Evolutionary conservation across 169 alveolate species (phyloP), one percentile per base, ranked within the genome.

Genomic region (Eimeria falciformis): DNA sequence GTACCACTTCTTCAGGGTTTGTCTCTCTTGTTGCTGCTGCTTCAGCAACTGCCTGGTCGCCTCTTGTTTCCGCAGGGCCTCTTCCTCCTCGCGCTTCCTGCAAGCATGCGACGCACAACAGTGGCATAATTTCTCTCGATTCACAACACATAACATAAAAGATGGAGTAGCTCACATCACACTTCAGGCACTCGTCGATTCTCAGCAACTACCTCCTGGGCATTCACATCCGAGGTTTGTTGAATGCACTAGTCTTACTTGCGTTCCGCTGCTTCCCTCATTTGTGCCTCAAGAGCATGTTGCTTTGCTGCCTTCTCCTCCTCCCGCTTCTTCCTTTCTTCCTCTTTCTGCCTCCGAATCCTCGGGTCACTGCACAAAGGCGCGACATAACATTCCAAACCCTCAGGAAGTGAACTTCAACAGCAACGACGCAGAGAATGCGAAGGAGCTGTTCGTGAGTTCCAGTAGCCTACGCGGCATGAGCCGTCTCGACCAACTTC

Each of bases 401-500:
- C 25, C 78, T 37, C 43, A 27, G 78, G 43, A 6, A 17, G 46
- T n/a, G 46, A 66, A 45, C 21, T 23, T 33, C 78, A 23, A 23
- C 17, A 37, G 2, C 21, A 17, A 18, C 37, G 46, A 18, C 45
- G 11, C 5, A n/a, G 45, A 12, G 29, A 0, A 12, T 29, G 14
- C 11, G 33, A 18, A 23, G 0, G 29, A 62, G 14, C 18, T 66
- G 4, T 0, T 11, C 33, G 21, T 9, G 29, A 33, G 21, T 11
- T 1, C 9, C 5, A 65, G 37, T n/a, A 14, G 12, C 94, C 37
- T 12, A 83, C 92, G 37, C 50, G 2, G 89, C 91, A 89, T 96
- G 95, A 2, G 98, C 98, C 3, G 95, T 87, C 58, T 95, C 96
- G 71, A 95, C 97, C 2, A 97, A 94, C 87, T 90, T 95, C 83